These are phyloP conservation scores for Leccinum obscurum DNA, from an alignment of 768 basidiomycete species.

Conservation along the genomic window DNA sequence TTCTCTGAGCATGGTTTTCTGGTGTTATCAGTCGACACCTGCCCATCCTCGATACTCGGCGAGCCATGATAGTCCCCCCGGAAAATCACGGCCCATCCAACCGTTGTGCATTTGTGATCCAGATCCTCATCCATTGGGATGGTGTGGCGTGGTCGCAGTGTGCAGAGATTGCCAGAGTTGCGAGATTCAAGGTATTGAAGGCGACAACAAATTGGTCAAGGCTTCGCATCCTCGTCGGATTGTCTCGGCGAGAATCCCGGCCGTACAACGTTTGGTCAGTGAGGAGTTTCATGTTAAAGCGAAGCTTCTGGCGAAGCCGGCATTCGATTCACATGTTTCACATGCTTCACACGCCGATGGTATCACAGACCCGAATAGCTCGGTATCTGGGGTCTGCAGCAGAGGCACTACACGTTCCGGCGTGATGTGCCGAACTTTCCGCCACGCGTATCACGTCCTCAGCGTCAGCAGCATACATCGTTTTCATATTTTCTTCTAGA, in stretches of 20 bases:
- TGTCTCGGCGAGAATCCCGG: background rate
- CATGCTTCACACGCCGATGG: background rate
- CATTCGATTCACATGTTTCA: too few species aligned
- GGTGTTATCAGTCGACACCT: background rate
- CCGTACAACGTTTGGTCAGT: background rate
- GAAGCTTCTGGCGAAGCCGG: background rate
- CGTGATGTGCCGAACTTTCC: background rate
- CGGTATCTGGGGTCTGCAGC: too few species aligned
- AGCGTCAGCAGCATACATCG: background rate
- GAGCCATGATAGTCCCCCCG: background rate
- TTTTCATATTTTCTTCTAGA: background rate
- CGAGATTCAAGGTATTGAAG: background rate
- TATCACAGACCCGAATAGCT: background rate
- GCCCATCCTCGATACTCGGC: background rate
- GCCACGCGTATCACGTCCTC: background rate
- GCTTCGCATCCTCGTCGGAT: background rate
- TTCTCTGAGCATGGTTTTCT: background rate
- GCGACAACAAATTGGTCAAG: background rate
- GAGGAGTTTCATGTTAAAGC: background rate
- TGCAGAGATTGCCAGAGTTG: background rate
- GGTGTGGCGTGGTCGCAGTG: background rate
- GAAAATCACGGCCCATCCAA: background rate
- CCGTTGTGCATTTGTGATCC: background rate
- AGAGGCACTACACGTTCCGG: background rate
- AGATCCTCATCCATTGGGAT: background rate